phyloP scores from a whole-genome alignment of 1,139 yeast genomes.

The Taiozyma onychis region DNA sequence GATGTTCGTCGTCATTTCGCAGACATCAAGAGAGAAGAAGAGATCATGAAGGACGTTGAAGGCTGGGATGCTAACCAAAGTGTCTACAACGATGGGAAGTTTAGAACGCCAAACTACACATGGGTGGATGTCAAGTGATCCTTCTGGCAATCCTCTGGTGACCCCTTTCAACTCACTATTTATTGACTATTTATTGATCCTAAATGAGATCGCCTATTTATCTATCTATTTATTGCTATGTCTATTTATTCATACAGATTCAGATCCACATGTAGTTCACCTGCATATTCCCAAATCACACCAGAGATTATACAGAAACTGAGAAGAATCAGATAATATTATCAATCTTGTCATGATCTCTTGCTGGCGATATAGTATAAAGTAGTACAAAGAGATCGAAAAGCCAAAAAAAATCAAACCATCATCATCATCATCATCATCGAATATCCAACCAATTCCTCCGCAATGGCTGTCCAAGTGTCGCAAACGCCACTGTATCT shows the following conservation, averaged over 20 bases:
- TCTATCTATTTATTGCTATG: neutral
- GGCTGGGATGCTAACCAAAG: constrained; percentile 50
- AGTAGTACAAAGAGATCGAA: too few species aligned
- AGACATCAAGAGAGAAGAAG: constrained; percentile 64
- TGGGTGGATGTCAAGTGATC: constrained; percentile 12
- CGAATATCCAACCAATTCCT: too few species aligned
- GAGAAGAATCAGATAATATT: too few species aligned
- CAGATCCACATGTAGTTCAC: too few species aligned
- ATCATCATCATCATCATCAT: too few species aligned
- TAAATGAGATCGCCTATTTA: too few species aligned
- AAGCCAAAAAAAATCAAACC: too few species aligned
- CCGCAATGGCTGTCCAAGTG: neutral
- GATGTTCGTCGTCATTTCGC: constrained; percentile 67
- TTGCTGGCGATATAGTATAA: too few species aligned
- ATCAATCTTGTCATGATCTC: too few species aligned
- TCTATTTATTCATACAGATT: neutral
- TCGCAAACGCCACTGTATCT: neutral
- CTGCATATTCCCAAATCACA: too few species aligned
- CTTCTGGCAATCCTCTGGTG: neutral
- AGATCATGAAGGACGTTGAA: constrained; percentile 51
- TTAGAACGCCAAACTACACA: constrained; percentile 15
- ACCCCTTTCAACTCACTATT: too few species aligned
- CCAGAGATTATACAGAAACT: too few species aligned
- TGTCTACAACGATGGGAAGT: constrained; percentile 38
- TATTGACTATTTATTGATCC: constrained; percentile 1